phyloP scores from a whole-genome alignment of 139 green algal genomes.

The Zygnema cylindricum region DNA sequence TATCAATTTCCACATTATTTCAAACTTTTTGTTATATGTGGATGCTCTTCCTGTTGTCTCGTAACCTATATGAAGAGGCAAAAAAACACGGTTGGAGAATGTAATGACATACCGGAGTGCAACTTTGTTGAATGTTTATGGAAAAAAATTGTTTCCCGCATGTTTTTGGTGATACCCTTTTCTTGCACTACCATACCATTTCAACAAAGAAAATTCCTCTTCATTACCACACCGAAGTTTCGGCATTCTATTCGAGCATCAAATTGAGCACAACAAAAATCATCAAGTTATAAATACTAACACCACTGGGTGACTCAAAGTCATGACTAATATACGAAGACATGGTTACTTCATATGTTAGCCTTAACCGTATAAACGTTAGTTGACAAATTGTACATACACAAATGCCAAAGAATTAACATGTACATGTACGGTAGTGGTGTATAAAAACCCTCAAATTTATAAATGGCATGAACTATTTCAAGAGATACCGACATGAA shows the following conservation, averaged over 20 bases:
- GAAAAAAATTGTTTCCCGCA: slow-evolving; percentile 81
- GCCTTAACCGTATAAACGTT: too few species aligned
- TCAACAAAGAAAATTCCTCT: background rate
- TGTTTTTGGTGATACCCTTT: slow-evolving; percentile 63
- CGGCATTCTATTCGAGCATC: background rate
- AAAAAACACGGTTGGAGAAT: too few species aligned
- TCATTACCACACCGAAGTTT: background rate
- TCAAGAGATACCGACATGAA: too few species aligned
- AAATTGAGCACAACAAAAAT: background rate
- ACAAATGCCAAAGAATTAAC: too few species aligned
- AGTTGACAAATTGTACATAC: too few species aligned
- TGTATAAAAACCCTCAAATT: too few species aligned
- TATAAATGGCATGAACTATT: too few species aligned
- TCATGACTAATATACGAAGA: too few species aligned
- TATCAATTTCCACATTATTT: background rate
- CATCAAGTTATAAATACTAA: too few species aligned
- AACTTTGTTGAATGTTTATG: slow-evolving; percentile 65
- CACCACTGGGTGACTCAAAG: too few species aligned
- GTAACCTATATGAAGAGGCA: background rate
- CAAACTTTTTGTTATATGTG: background rate
- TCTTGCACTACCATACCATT: slow-evolving; percentile 6
- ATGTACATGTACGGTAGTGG: too few species aligned
- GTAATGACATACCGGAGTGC: slow-evolving; percentile 22
- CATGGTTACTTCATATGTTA: too few species aligned
- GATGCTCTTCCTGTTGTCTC: background rate